Evolutionary conservation across 2,329 filamentous ascomycete genomes (phyloP), one percentile per base, ranked within the genome.

Genomic region (Exophiala alcalophila): DNA sequence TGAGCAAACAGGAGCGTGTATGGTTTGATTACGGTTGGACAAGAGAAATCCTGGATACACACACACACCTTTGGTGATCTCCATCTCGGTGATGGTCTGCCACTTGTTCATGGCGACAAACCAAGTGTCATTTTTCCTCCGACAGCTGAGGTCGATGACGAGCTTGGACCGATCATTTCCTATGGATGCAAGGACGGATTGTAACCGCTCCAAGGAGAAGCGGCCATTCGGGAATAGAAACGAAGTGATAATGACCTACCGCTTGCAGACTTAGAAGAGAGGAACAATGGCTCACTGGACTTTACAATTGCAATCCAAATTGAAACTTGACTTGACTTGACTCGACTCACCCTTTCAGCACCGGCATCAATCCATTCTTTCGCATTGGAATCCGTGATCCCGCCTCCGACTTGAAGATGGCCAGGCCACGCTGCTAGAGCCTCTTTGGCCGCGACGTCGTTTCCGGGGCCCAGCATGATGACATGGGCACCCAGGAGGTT

Each of bases 71-170:
- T 86, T 73, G 52, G 83, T 91, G 53, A 98, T 81, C 62, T 96
- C 88, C 81, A 95, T 94, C 59, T 96, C 87, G 1, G 92, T 97
- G 42, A 97, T 83, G 1, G 88, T 95, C 73, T 97, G 92, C 92
- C 92, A 98, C 65, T 94, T 94, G 66, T 98, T 87, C 84, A 94
- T 98, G 41, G 92, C 91, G n/a, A 98, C 92, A 59, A 86, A 89
- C 92, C 92, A 98, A 26, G 72, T 83, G 42, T 83, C 73, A 25
- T 76, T 84, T 47, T 81, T 83, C 45, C 82, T 76, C 37, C 92
- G 81, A 62, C 92, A 98, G 66, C 89, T 95, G 16, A 98, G 77
- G 61, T 98, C 92, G 62, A 98, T 90, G 54, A 98, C 91, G 34
- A 98, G 79, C 66, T 86, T 92, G 34, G 73, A 69, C 61, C 74